Evolutionary conservation across 2,329 filamentous ascomycete genomes (phyloP), one percentile per base, ranked within the genome.

Genomic region (Cladophialophora chaetospira): DNA sequence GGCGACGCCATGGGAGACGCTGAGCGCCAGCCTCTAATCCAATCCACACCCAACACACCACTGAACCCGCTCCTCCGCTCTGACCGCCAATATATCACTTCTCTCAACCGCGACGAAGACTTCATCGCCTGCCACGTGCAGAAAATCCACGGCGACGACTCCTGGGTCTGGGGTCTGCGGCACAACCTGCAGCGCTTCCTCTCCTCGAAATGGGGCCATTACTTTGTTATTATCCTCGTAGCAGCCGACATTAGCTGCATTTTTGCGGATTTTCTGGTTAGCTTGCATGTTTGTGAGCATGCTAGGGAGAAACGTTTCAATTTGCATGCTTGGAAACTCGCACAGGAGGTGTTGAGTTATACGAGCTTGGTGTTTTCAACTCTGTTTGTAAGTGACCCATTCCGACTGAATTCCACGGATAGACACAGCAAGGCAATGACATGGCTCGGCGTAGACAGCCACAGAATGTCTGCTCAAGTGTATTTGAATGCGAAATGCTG

Each of bases 341-440:
- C 73, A 2, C 66, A 75, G 21, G 67, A 75, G 8, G 74, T 68
- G 0, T 71, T 88, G 36, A 78, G 78, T 10, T 72, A 77, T 2
- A 71, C 81, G 29, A 81, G 83, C 4, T 70, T 88, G 42, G 73
- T 82, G 2, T 84, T 88, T 67, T 86, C 82, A 53, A 82, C 78
- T 63, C 66, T 88, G 25, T 89, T 89, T 68, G 36, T 40, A 40
- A 40, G 36, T n/a, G n/a, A n/a, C 17, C n/a, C 19, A 5, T 40
- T 13, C 5, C 15, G 15, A 17, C 35, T 9, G 15, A 38, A 8
- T 0, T n/a, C n/a, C n/a, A n/a, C n/a, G n/a, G n/a, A n/a, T n/a
- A n/a, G n/a, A n/a, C n/a, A n/a, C n/a, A n/a, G n/a, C n/a, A n/a
- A n/a, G n/a, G n/a, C n/a, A n/a, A n/a, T n/a, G n/a, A 38, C 17